Percentiles rank a stretch among this genome's conserved stretches.
These are phyloP conservation scores for Solanum etuberosum DNA, from an alignment of 257 asterid species.

Conservation along the genomic window DNA sequence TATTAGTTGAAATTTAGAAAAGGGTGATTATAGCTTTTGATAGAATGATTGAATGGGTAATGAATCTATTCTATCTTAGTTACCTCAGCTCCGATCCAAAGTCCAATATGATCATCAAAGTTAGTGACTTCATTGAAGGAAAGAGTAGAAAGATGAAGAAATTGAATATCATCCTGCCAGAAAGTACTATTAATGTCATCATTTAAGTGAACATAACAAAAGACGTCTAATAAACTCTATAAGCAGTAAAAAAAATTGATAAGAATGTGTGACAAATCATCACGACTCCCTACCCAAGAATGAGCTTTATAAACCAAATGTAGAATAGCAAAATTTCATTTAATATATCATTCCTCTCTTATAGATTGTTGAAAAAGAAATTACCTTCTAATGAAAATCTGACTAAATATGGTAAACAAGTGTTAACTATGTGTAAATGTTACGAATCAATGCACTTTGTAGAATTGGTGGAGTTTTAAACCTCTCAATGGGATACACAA, in stretches of 20 bases:
- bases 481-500: not conserved
- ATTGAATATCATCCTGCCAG: not conserved
- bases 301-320: not conserved
- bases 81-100: not conserved
- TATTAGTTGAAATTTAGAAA: not conserved
- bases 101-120: not conserved
- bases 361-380: not conserved
- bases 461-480: not conserved
- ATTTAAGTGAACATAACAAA: not conserved
- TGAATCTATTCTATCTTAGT: not conserved
- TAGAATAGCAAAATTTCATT: not conserved
- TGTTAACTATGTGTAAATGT: not conserved
- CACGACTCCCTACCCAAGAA: not conserved
- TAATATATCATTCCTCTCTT: not conserved
- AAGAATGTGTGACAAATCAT: not conserved
- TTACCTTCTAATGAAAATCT: not conserved
- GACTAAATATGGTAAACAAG: not conserved
- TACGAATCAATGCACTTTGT: not conserved
- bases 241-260: not conserved
- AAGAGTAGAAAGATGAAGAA: not conserved
- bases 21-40: not conserved
- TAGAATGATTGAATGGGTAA: not conserved
- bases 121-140: not conserved
- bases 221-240: not conserved
- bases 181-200: not conserved